Base-by-base conservation (phyloP, 495 filamentous ascomycete genomes). In the Mytilinidion resinicola region DNA sequence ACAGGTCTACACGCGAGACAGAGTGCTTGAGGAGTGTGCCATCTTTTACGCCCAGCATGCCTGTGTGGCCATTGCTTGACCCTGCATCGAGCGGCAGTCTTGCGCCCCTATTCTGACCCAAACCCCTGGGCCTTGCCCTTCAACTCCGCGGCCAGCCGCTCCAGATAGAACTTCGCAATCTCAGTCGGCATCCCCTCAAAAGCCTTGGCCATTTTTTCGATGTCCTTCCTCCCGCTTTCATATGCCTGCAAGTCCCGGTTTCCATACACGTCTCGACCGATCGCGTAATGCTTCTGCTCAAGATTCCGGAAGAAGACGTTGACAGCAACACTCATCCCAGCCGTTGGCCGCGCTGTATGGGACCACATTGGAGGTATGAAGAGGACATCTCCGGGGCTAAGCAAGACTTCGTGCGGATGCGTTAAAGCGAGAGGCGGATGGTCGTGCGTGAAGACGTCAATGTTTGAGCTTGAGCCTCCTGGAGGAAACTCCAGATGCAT, bases 231-330 rank as follows among this genome's bases (percentile, higher is more conserved):
- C 1, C 85, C 87, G 63, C 86, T 89, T 70, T 93, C 88, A 64
- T 93, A 96, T 9, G 86, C 86, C 41, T 85, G 83, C 39, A 96
- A 66, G 71, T 96, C 92, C 10, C 89, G 78, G 69, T 93, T 95
- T 6, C 88, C 90, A 68, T 96, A 95, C 2, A 95, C 86, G 71
- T 96, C 91, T 62, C 80, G 79, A 9, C 90, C 90, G 21, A 80
- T 62, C 7, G 90, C 82, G 72, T 96, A 95, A 30, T 30, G 6
- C 15, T 81, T 82, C 12, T 72, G 73, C 21, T 82, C 74, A 9
- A 91, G 72, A 55, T 85, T 86, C 39, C 81, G 81, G 67, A 95
- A 96, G 76, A 93, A 95, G 11, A 91, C 80, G 66, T 96, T 95
- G 4, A 96, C 84, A 1, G 86, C 87, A 6, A 95, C 75, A 62